Evolutionary conservation across 2,329 filamentous ascomycete species (phyloP).

Genomic region (Pyrenochaeta sp.): DNA sequence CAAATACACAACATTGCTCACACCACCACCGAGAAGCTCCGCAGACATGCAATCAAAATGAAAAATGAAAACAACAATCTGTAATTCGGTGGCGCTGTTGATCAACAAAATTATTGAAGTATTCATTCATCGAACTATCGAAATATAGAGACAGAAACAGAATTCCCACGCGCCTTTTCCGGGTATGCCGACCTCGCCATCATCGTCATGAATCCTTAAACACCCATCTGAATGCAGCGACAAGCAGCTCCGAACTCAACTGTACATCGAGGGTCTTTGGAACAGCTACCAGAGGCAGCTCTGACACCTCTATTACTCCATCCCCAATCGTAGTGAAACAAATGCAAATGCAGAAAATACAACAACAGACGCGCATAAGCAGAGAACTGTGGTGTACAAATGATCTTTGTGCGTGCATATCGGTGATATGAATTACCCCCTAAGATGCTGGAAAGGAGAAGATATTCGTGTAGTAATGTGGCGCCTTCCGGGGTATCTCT

Average conservation of each 20-base stretch:
- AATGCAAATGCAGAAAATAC: constrained; percentile 16
- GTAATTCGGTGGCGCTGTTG: too few relatives aligned
- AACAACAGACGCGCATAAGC: constrained; percentile 8
- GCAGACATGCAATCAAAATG: too few relatives aligned
- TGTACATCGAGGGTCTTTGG: neutral
- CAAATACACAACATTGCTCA: constrained; percentile 9
- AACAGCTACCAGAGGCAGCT: constrained; percentile 1
- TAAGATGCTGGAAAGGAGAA: constrained; percentile 16
- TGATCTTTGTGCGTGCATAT: neutral
- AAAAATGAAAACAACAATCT: too few relatives aligned
- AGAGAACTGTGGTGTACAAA: constrained; percentile 9
- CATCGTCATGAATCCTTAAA: constrained; percentile 14
- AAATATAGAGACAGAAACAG: constrained; percentile 15
- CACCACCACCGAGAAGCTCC: constrained; percentile 22
- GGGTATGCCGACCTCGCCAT: constrained; percentile 27
- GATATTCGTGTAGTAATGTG: neutral
- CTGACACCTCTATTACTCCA: constrained; percentile 1
- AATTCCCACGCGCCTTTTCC: constrained; percentile 18
- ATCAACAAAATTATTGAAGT: too few relatives aligned
- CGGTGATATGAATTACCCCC: constrained; percentile 15
- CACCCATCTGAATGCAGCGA: constrained; percentile 22
- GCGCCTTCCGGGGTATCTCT: constrained; percentile 1
- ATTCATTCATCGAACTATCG: constrained; percentile 17
- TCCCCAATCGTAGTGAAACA: constrained; percentile 2
- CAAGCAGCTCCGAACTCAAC: constrained; percentile 3